Conservation (phyloP, 345 rosid genomes). For the Pistacia vera region DNA sequence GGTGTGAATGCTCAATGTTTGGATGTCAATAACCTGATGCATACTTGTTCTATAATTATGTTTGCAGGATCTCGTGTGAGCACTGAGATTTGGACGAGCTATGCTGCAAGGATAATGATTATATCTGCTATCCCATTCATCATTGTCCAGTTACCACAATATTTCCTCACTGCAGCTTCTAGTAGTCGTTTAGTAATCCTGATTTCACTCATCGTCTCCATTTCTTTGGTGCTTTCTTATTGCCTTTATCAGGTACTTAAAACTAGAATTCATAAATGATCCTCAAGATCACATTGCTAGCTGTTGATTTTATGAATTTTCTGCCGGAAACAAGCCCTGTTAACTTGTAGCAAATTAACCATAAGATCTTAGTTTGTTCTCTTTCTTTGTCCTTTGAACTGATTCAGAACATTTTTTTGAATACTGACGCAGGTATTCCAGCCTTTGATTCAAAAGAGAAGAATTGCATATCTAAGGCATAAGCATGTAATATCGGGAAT, state of each 20-base stretch:
- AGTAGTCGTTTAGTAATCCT: constrained; percentile 34
- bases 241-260: constrained; percentile 45
- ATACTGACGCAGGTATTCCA: constrained; percentile 39
- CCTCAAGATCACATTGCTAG: not conserved
- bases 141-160: constrained; percentile 38
- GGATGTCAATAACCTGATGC: not conserved
- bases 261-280: not conserved
- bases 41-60: not conserved
- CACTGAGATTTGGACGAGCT: constrained; percentile 48
- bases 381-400: too few relatives aligned
- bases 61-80: constrained; percentile 31
- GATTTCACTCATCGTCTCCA: constrained; percentile 35
- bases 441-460: constrained; percentile 56
- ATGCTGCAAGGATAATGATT: constrained; percentile 48
- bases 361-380: not conserved
- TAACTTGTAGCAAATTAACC: not conserved
- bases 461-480: constrained; percentile 40
- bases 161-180: constrained; percentile 27
- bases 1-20: too few relatives aligned
- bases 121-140: constrained; percentile 44
- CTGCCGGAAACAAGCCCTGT: too few relatives aligned
- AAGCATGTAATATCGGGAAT: constrained; percentile 55
- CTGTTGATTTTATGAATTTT: not conserved
- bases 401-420: not conserved
- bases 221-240: constrained; percentile 35